phyloP scores from a whole-genome alignment of 2,329 filamentous ascomycete genomes.

The Talaromyces verruculosus region DNA sequence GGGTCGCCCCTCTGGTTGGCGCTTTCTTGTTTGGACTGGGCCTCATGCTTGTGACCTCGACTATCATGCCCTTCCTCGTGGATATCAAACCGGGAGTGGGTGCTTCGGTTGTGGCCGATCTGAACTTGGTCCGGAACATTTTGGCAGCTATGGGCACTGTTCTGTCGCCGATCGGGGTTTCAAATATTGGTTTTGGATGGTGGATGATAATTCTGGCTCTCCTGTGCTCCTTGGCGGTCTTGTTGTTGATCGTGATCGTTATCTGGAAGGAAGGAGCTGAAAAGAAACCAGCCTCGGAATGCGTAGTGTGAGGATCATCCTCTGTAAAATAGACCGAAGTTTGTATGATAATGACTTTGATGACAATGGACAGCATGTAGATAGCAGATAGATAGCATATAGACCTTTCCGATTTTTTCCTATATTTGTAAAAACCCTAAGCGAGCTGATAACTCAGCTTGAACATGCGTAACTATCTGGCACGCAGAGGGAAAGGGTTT shows the following conservation, averaged over 20 bases:
- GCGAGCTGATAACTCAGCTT: neutral
- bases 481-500: neutral
- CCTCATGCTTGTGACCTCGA: conserved; percentile 22
- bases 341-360: neutral
- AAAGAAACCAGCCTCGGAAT: neutral
- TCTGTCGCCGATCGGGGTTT: conserved; percentile 1
- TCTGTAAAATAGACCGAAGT: neutral
- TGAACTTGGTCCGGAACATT: conserved; percentile 21
- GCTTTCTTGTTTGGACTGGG: conserved; percentile 19
- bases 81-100: conserved; percentile 20
- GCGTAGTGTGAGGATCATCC: neutral
- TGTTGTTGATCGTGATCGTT: conserved; percentile 9
- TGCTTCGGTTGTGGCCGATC: conserved; percentile 22
- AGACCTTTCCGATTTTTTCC: neutral
- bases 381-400: neutral
- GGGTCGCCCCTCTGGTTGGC: conserved; percentile 11
- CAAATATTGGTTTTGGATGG: conserved; percentile 13
- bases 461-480: neutral
- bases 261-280: conserved; percentile 5
- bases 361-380: neutral
- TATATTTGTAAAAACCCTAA: neutral
- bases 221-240: conserved; percentile 5
- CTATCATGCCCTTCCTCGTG: conserved; percentile 22
- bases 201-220: conserved; percentile 9
- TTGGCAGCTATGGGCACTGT: conserved; percentile 21